phyloP scores from a whole-genome alignment of 2,329 filamentous ascomycete species.

The Fusarium ambrosium region DNA sequence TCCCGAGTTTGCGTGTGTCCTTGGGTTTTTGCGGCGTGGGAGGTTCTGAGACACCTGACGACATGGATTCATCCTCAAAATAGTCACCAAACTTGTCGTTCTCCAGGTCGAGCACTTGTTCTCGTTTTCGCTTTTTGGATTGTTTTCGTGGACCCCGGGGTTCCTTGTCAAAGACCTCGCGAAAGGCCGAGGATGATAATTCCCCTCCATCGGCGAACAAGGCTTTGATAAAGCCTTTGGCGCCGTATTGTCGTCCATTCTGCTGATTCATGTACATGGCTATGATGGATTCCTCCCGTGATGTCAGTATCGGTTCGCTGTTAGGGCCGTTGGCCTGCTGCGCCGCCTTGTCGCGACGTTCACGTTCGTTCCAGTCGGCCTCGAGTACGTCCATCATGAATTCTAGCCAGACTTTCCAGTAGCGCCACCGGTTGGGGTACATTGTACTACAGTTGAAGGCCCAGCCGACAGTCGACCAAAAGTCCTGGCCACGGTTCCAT shows the following conservation, averaged over 20 bases:
- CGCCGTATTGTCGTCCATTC: constrained; percentile 59
- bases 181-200: constrained; percentile 68
- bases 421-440: constrained; percentile 80
- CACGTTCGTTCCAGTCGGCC: constrained; percentile 73
- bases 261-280: constrained; percentile 68
- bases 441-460: constrained; percentile 88
- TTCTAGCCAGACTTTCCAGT: constrained; percentile 85
- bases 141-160: constrained; percentile 55
- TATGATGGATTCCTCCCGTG: constrained; percentile 69
- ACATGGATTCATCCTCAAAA: constrained; percentile 68
- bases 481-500: constrained; percentile 84
- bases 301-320: constrained; percentile 44
- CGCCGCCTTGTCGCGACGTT: constrained; percentile 60
- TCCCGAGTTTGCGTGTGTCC: constrained; percentile 36
- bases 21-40: constrained; percentile 59
- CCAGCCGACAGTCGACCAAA: constrained; percentile 93
- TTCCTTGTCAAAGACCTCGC: constrained; percentile 78
- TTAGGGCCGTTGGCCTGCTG: constrained; percentile 37
- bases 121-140: constrained; percentile 65
- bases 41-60: constrained; percentile 61
- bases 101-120: constrained; percentile 66
- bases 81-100: constrained; percentile 73
- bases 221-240: constrained; percentile 72
- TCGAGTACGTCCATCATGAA: constrained; percentile 85
- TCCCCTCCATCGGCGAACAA: constrained; percentile 75